A percentile compares a stretch with the other conserved stretches of the same genome.
Conservation (phyloP, 495 filamentous ascomycete species). For the Aspergillus mulundensis region DNA sequence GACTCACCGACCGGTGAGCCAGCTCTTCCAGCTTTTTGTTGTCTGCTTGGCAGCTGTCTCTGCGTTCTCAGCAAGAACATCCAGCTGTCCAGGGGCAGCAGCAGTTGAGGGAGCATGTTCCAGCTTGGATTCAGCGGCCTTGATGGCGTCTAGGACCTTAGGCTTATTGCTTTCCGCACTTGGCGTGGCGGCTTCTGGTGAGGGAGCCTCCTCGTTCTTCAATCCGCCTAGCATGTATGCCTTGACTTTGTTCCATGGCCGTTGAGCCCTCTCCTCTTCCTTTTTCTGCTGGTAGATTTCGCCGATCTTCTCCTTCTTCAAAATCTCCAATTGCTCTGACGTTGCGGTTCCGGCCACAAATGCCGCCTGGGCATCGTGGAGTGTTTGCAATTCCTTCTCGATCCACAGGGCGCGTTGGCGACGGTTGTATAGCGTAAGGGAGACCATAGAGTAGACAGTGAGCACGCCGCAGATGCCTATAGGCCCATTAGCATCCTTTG, state of each 20-base stretch:
- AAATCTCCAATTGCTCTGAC: conserved; percentile 39
- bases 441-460: conserved; percentile 73
- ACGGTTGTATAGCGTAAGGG: conserved; percentile 87
- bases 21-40: conserved; percentile 41
- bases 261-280: conserved; percentile 40
- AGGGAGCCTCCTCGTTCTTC: conserved; percentile 44
- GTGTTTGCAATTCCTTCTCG: conserved; percentile 56
- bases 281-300: conserved; percentile 43
- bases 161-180: conserved; percentile 20
- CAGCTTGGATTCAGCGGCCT: conserved; percentile 27
- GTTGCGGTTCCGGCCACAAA: conserved; percentile 60
- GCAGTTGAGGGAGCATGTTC: conserved; percentile 18
- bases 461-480: conserved; percentile 68
- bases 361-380: conserved; percentile 57
- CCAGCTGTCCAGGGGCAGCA: conserved; percentile 33
- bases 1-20: conserved; percentile 39
- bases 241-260: conserved; percentile 43
- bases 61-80: conserved; percentile 40
- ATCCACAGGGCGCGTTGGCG: conserved; percentile 61
- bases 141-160: conserved; percentile 38
- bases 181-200: conserved; percentile 2
- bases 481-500: neutral
- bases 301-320: conserved; percentile 59
- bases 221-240: conserved; percentile 42
- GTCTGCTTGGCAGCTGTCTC: conserved; percentile 37